Base-by-base conservation (phyloP, 1,284 basidiomycete genomes). In the Pisolithus thermaeus region DNA sequence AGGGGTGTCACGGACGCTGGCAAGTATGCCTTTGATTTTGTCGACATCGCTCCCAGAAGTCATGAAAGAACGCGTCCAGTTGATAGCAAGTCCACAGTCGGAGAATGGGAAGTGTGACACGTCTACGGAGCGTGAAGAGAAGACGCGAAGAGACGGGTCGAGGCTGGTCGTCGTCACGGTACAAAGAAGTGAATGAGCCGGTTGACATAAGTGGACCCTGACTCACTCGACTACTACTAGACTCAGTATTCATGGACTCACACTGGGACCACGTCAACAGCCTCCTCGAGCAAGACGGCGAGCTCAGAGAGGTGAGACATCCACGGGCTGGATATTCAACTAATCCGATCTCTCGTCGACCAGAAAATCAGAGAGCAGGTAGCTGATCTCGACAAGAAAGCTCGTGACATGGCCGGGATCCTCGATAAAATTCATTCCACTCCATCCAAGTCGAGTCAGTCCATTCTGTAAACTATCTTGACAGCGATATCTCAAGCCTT, bases 351-450 rank as follows among this genome's bases (percentile, higher is more conserved):
- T 27, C 18, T 32, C 48, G 36, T 43, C 37, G 22, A 50, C 56
- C 58, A 90, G 87, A 87, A 81, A 83, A 84, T 90, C 67, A 85
- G 80, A 59, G 84, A 87, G 38, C 80, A 84, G 66, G 82, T 86
- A 30, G 76, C 73, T 16, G 79, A 84, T 58, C 73, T 90, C 7
- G 87, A 90, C 67, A 88, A 84, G 68, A 85, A 83, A 61, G 76
- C 80, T 3, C 77, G 88, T 18, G 74, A 73, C 3, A 80, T 87
- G 70, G 71, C 76, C 18, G 86, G 85, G 8, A 64, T 80, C 37
- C 71, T 90, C 53, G 88, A 85, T 69, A 85, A 79, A 58, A 81
- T 90, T 32, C 87, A 91, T 59, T 87, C 86, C 4, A 90, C 87
- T 2, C 78, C 78, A n/a, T 61, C 72, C 3, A 70, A 75, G 41